Evolutionary conservation across 192 early-diverging fungal genomes (phyloP), one percentile per base, ranked within the genome.

Genomic region (Kappamyces sp.): DNA sequence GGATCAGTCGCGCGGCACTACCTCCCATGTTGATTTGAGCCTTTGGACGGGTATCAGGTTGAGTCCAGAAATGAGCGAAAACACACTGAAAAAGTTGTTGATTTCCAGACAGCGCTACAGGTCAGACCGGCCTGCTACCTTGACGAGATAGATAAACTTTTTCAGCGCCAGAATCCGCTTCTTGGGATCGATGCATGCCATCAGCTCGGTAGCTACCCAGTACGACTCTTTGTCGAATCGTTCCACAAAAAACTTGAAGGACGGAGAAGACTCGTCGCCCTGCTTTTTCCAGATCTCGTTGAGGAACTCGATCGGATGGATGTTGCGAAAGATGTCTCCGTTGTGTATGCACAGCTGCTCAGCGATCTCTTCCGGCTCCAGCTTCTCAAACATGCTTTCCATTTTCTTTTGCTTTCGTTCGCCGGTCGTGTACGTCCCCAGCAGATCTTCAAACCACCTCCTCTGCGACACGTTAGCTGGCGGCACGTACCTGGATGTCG

Each of bases 1-100:
- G 36, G 39, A 38, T 51, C 35, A 34, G 31, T 3, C 35, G 40
- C 32, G 12, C 1, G 4, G 5, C 5, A 66, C 39, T 61, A 80
- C 80, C 63, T 83, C 77, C 82, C 82, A 83, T 2, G 82, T 80
- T 61, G 80, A 79, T 58, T 80, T 83, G 37, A 84, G 55, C 40
- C 82, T 63, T 54, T 67, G 69, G 35, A 84, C 74, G n/a, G 78
- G 74, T 8, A 73, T 61, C 43, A 77, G 58, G 41, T 71, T 76
- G 9, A 84, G 60, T n/a, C 77, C 80, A 13, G 77, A 68, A 38
- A 83, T 73, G n/a, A 84, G 47, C n/a, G 80, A 70, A 63, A 83
- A 83, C 62, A 76, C 64, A 34, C 66, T 60, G 66, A 78, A 84
- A 58, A 80, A 84, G 65, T 84, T 84, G 55, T 82, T 77, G 10